Conservation (phyloP, 1,284 basidiomycete genomes). For the Porodaedalea pini region DNA sequence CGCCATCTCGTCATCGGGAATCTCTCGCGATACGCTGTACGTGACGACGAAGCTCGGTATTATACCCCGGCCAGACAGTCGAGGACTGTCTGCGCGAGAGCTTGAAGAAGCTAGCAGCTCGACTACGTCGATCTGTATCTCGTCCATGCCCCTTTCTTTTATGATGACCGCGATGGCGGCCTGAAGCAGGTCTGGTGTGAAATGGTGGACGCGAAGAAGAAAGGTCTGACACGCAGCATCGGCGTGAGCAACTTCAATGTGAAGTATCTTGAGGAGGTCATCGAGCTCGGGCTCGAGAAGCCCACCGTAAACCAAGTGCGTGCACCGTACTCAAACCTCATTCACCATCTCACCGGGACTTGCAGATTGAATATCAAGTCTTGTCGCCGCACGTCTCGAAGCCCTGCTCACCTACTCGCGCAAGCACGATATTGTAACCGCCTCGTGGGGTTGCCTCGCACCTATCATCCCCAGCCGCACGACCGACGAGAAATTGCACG, state of each 20-base stretch:
- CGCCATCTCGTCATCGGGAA: constrained; percentile 45
- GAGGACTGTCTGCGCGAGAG: constrained; percentile 50
- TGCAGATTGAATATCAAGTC: constrained; percentile 79
- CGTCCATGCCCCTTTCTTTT: constrained; percentile 44
- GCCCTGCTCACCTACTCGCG: constrained; percentile 53
- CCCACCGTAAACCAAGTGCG: constrained; percentile 50
- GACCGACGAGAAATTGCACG: constrained; percentile 54
- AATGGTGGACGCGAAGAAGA: constrained; percentile 65
- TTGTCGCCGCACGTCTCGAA: constrained; percentile 57
- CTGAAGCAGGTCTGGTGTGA: constrained; percentile 63
- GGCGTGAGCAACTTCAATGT: constrained; percentile 82
- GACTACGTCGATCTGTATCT: constrained; percentile 60
- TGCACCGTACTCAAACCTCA: background rate
- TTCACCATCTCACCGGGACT: background rate
- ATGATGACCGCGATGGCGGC: constrained; percentile 33
- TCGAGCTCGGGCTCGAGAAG: constrained; percentile 34
- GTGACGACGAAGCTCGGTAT: constrained; percentile 68
- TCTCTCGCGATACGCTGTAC: constrained; percentile 54
- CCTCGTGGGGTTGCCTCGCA: constrained; percentile 65
- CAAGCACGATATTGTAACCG: constrained; percentile 61
- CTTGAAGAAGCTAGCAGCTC: constrained; percentile 53
- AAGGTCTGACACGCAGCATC: constrained; percentile 71
- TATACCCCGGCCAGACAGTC: constrained; percentile 38
- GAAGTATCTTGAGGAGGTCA: constrained; percentile 48
- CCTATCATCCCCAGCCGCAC: constrained; percentile 51